A percentile compares a stretch with the other conserved stretches of the same genome.
Conservation (phyloP, 352 stramenopile genomes). For the Pythium plurisporium region DNA sequence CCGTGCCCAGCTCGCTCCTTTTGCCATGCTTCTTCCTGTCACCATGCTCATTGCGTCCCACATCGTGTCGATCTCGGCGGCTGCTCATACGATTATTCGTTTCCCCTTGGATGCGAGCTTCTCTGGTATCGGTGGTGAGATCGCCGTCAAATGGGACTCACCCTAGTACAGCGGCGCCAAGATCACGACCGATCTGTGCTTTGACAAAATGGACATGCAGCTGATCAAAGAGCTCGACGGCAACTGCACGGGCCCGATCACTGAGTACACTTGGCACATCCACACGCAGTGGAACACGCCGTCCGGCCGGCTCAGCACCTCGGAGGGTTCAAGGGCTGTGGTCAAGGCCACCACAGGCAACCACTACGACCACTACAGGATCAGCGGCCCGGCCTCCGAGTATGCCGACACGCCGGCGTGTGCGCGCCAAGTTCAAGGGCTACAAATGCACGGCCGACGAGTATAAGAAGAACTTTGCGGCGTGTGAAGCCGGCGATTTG, state of each 20-base stretch:
- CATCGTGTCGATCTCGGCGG: too few relatives aligned
- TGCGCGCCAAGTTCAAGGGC: neutral
- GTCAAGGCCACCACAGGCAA: constrained; percentile 8
- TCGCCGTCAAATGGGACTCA: neutral
- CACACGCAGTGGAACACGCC: constrained; percentile 23
- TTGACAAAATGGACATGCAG: too few relatives aligned
- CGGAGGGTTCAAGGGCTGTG: neutral
- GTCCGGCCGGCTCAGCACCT: too few relatives aligned
- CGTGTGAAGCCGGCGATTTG: constrained; percentile 19
- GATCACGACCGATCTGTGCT: neutral
- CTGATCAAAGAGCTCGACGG: constrained; percentile 15
- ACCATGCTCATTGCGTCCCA: too few relatives aligned
- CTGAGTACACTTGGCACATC: constrained; percentile 24
- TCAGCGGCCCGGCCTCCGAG: constrained; percentile 19
- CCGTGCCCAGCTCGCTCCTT: too few relatives aligned
- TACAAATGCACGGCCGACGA: constrained; percentile 13
- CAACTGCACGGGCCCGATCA: constrained; percentile 16
- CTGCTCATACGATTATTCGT: too few relatives aligned
- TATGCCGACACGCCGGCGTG: constrained; percentile 2
- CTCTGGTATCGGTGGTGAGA: neutral
- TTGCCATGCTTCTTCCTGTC: too few relatives aligned
- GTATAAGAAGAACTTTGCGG: constrained; percentile 4
- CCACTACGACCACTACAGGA: constrained; percentile 18
- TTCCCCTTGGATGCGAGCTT: too few relatives aligned
- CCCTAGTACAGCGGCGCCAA: neutral